phyloP scores from a whole-genome alignment of 208 protist genomes.

The Crithidia expoeki region DNA sequence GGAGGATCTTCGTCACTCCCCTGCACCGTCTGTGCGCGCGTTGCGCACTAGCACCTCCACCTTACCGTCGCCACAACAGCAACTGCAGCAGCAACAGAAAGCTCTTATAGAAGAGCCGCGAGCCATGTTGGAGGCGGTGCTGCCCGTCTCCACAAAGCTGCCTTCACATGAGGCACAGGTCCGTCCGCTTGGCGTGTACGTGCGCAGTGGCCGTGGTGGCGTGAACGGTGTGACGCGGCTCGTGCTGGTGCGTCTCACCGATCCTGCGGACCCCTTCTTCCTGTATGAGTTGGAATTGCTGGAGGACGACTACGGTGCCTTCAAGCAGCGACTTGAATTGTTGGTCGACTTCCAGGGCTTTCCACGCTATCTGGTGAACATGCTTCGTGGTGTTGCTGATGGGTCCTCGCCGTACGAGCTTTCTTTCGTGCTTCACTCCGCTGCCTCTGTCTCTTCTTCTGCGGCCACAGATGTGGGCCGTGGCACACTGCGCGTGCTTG shows the following conservation, averaged over 20 bases:
- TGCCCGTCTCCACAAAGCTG: conserved; percentile 23
- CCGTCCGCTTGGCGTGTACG: conserved; percentile 35
- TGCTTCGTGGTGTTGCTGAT: conserved; percentile 57
- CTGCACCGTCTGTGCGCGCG: not conserved
- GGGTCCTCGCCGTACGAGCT: conserved; percentile 56
- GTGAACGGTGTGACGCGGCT: conserved; percentile 50
- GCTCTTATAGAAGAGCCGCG: conserved; percentile 5
- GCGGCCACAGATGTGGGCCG: conserved; percentile 13
- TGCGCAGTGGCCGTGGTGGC: conserved; percentile 36
- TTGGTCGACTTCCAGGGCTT: conserved; percentile 86
- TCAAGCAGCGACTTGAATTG: conserved; percentile 80
- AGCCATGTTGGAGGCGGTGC: conserved; percentile 15
- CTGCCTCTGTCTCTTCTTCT: conserved; percentile 1
- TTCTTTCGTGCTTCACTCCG: conserved; percentile 37
- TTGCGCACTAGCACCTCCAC: not conserved
- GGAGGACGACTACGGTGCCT: conserved; percentile 86
- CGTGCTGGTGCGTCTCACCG: conserved; percentile 71
- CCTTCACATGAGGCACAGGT: conserved; percentile 12
- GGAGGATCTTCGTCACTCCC: not conserved
- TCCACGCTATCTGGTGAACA: conserved; percentile 72
- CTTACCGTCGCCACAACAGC: not conserved
- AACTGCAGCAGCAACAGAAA: conserved; percentile 1
- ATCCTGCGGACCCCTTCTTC: conserved; percentile 83
- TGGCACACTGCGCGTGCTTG: conserved; percentile 75
- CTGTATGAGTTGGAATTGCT: conserved; percentile 81